Conservation (phyloP, 805 yeast genomes). For the Kodamaea laetipori region DNA sequence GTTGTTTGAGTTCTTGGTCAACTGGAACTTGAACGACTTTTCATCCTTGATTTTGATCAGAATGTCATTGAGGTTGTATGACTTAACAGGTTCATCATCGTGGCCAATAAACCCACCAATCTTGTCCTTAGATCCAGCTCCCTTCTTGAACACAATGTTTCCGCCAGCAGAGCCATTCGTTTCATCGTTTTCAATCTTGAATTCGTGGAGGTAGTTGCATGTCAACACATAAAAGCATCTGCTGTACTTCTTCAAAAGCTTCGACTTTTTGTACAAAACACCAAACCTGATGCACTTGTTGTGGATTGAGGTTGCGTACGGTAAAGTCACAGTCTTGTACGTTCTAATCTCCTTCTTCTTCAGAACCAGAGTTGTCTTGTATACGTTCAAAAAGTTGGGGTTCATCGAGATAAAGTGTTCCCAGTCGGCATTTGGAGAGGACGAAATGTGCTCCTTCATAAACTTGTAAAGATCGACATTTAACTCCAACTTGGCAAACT, state of each 20-base stretch:
- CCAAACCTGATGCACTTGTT: conserved; percentile 44
- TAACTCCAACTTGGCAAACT: conserved; percentile 31
- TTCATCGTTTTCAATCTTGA: conserved; percentile 32
- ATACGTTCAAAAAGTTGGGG: conserved; percentile 27
- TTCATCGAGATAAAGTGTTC: conserved; percentile 39
- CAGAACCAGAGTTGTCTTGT: conserved; percentile 18
- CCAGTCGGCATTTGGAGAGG: conserved; percentile 37
- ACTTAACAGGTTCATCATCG: conserved; percentile 41
- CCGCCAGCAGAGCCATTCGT: conserved; percentile 13
- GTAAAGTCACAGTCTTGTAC: conserved; percentile 28
- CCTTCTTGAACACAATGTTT: conserved; percentile 17
- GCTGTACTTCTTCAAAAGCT: conserved; percentile 42
- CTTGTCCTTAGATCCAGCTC: conserved; percentile 29
- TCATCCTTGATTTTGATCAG: conserved; percentile 35
- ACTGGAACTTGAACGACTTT: conserved; percentile 35
- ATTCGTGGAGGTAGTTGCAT: conserved; percentile 47
- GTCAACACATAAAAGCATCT: conserved; percentile 41
- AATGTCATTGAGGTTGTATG: conserved; percentile 45
- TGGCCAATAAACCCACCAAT: conserved; percentile 44
- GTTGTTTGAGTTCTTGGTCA: conserved; percentile 29
- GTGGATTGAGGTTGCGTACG: conserved; percentile 41
- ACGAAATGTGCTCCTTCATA: conserved; percentile 28
- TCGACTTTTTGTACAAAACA: conserved; percentile 41
- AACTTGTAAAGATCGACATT: conserved; percentile 28
- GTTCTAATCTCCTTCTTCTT: conserved; percentile 24